Evolutionary conservation across 2,329 filamentous ascomycete species (phyloP), one percentile per base, ranked within the genome.

Genomic region (Biscogniauxia mediterranea): DNA sequence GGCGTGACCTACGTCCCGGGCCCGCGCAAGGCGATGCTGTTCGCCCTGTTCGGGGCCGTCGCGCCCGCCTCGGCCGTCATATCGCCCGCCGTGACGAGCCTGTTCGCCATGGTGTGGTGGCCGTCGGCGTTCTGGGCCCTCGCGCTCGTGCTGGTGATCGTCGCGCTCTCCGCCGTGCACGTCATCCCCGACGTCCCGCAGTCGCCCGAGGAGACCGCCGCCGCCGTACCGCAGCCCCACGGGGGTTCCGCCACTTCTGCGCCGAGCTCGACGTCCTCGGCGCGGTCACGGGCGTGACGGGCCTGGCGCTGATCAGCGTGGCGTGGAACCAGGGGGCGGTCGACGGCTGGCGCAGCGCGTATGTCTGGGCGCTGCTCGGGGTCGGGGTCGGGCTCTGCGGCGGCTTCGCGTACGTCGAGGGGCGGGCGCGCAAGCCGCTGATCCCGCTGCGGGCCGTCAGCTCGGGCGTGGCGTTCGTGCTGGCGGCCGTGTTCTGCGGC

Each of bases 301-400:
- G 79, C 2, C 75, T 87, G 57, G 75, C 85, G 1, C 72, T 87
- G 7, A 76, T 87, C 70, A 87, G 86, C 66, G 80, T 87, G 59
- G 82, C 84, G 2, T 84, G 83, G 80, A 87, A 87, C 65, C 84
- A 87, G 69, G 84, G 81, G 2, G 79, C 81, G 0, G 73, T 82
- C 1, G 79, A 80, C 13, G 80, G 82, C 1, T 87, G 84, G 84
- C 62, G 70, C 13, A 73, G 76, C n/a, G 74, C 80, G 0, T 85
- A 86, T 65, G 77, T 84, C 38, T 80, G 81, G 59, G 71, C 78
- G 6, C 69, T 83, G 4, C 74, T 88, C 3, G 79, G 83, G 56
- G 58, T 83, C 11, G 84, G 84, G 2, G 60, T 82, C 9, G 38
- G 85, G 1, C 72, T 85, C 23, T 74, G 86, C 20, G 71, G 73